phyloP scores from a whole-genome alignment of 768 basidiomycete genomes.

The Boletus pseudopeckii region DNA sequence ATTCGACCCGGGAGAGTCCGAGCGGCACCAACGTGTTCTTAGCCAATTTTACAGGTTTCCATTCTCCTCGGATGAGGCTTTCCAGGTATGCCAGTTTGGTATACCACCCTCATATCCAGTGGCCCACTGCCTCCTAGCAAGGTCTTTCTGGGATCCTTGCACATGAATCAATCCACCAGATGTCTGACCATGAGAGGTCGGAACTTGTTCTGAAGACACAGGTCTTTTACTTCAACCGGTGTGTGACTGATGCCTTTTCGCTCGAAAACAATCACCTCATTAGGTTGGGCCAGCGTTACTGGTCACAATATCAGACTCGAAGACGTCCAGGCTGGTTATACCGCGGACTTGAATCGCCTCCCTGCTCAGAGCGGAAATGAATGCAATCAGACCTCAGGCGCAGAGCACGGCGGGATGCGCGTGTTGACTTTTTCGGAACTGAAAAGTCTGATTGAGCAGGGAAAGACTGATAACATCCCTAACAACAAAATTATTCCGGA shows the following conservation, averaged over 20 bases:
- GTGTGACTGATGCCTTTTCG: constrained; percentile 10
- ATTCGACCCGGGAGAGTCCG: constrained; percentile 11
- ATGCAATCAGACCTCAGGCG: constrained; percentile 2
- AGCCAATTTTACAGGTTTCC: constrained; percentile 42
- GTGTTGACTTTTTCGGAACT: constrained; percentile 65
- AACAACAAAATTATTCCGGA: constrained; percentile 73
- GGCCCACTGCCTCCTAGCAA: constrained; percentile 42
- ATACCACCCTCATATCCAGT: not conserved
- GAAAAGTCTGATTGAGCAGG: constrained; percentile 66
- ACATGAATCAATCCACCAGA: constrained; percentile 35
- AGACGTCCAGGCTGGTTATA: constrained; percentile 17
- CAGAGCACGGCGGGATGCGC: constrained; percentile 34
- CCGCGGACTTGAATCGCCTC: constrained; percentile 11
- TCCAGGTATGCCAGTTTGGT: constrained; percentile 46
- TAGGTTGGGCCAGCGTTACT: constrained; percentile 26
- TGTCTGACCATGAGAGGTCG: constrained; percentile 39
- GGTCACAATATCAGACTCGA: constrained; percentile 29
- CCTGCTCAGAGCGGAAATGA: constrained; percentile 23
- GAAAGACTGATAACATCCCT: constrained; percentile 69
- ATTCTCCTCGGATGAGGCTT: constrained; percentile 55
- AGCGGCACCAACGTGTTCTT: constrained; percentile 20
- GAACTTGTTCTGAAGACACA: constrained; percentile 51
- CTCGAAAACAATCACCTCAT: constrained; percentile 32
- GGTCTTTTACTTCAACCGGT: constrained; percentile 75
- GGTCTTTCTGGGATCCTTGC: constrained; percentile 58